Conservation (phyloP, 2,329 filamentous ascomycete genomes). For the Aspergillus intermedius region DNA sequence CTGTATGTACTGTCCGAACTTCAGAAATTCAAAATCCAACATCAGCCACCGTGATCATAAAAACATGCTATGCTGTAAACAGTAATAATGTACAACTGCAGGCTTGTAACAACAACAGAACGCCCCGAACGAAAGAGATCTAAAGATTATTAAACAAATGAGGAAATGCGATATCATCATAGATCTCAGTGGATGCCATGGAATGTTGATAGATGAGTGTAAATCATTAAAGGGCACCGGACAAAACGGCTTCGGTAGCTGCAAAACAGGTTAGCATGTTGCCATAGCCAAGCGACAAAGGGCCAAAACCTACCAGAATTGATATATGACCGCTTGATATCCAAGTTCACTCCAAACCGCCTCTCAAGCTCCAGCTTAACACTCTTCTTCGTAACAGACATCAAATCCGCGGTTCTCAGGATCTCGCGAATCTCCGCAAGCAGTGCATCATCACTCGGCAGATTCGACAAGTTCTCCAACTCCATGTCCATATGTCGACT, state of each 20-base stretch:
- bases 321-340: slow-evolving; percentile 87
- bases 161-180: background rate
- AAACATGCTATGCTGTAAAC: background rate
- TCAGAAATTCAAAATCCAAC: too few relatives aligned
- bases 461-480: slow-evolving; percentile 64
- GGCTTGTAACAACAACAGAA: background rate
- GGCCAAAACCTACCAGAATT: slow-evolving; percentile 65
- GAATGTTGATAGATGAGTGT: background rate
- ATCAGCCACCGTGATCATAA: too few relatives aligned
- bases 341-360: slow-evolving; percentile 78
- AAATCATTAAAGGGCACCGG: slow-evolving; percentile 58
- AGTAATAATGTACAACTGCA: background rate
- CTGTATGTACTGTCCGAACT: too few relatives aligned
- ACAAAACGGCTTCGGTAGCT: slow-evolving; percentile 73
- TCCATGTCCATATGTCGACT: slow-evolving; percentile 63
- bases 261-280: slow-evolving; percentile 29
- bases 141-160: background rate
- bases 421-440: slow-evolving; percentile 94
- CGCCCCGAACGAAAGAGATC: background rate
- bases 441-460: slow-evolving; percentile 84
- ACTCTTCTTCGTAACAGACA: slow-evolving; percentile 98
- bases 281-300: slow-evolving; percentile 6
- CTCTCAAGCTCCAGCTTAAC: slow-evolving; percentile 90
- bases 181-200: background rate
- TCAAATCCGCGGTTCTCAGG: slow-evolving; percentile 81